These are phyloP conservation scores for Monosporozyma siamensis DNA, from an alignment of 805 yeast genomes.

Conservation along the genomic window DNA sequence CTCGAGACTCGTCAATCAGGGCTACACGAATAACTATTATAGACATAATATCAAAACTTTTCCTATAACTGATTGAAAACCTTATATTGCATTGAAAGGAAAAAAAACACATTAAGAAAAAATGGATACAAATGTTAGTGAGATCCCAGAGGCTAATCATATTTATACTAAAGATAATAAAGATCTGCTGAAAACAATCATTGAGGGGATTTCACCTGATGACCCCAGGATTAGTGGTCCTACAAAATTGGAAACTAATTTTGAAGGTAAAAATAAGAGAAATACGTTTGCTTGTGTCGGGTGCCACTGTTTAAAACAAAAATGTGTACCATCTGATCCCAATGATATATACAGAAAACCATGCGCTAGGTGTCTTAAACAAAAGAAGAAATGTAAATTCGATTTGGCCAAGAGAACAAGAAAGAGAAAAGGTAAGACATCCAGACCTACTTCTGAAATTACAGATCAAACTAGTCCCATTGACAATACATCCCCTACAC, in stretches of 20 bases:
- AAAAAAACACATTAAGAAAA: too few species aligned
- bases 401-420: slow-evolving; percentile 54
- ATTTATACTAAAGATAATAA: neutral
- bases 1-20: too few species aligned
- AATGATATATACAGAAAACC: slow-evolving; percentile 47
- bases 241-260: slow-evolving; percentile 14
- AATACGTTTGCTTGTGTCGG: slow-evolving; percentile 30
- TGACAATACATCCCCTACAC: neutral
- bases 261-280: slow-evolving; percentile 24
- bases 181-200: slow-evolving; percentile 3
- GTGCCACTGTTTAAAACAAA: slow-evolving; percentile 77
- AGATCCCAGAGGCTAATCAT: neutral
- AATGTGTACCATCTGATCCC: slow-evolving; percentile 58
- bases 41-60: too few species aligned
- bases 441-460: slow-evolving; percentile 12
- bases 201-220: slow-evolving; percentile 19
- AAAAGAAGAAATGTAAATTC: slow-evolving; percentile 55
- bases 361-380: slow-evolving; percentile 64
- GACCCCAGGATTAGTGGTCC: slow-evolving; percentile 20
- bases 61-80: too few species aligned
- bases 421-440: slow-evolving; percentile 22
- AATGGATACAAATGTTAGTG: neutral
- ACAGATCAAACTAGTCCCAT: neutral
- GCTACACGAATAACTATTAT: too few species aligned
- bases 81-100: too few species aligned